Evolutionary conservation across 2,329 filamentous ascomycete species (phyloP), one percentile per base, ranked within the genome.

Genomic region (Sarocladium strictum): DNA sequence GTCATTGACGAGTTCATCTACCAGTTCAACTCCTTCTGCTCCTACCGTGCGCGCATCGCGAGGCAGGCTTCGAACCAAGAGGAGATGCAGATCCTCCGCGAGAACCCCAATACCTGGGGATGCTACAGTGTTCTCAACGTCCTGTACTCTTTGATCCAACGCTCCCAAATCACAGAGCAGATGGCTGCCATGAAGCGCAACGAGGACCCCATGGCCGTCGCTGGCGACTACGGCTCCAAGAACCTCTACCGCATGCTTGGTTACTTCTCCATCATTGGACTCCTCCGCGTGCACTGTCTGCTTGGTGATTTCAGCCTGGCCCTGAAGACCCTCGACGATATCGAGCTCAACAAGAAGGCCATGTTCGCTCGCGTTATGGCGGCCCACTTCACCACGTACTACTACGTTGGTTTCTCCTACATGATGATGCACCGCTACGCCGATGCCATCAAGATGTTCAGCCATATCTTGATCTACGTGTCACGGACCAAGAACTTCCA

Each of bases 351-450:
- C 82, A 99, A 99, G 83, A 97, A 97, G 81, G 92, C 94, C 73
- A 97, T 97, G 90, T 99, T 99, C 72, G 93, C 94, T 59, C 90
- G 94, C 62, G 94, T 99, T 71, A 97, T 99, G 94, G 93, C 94
- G 54, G 94, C 94, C 56, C 94, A 99, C 80, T 97, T 97, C 79
- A 97, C 93, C 63, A 99, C 94, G 61, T 99, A 97, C 84, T 99
- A 99, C 85, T 97, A 97, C 72, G 93, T 99, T 59, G 94, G 94
- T 64, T 99, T 99, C 85, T 96, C 90, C 63, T 99, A 99, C 87
- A 97, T 99, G 93, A 99, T 99, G 94, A 96, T 97, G 90, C 91
- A 94, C 77, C 90, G 94, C 70, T 99, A 99, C 72, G 90, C 91
- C 74, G 94, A 99, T 75, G 94, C 94, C 72, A 97, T 99, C 77